Evolutionary conservation across 1,284 basidiomycete species (phyloP).

Genomic region (Apiotrichum gamsii): DNA sequence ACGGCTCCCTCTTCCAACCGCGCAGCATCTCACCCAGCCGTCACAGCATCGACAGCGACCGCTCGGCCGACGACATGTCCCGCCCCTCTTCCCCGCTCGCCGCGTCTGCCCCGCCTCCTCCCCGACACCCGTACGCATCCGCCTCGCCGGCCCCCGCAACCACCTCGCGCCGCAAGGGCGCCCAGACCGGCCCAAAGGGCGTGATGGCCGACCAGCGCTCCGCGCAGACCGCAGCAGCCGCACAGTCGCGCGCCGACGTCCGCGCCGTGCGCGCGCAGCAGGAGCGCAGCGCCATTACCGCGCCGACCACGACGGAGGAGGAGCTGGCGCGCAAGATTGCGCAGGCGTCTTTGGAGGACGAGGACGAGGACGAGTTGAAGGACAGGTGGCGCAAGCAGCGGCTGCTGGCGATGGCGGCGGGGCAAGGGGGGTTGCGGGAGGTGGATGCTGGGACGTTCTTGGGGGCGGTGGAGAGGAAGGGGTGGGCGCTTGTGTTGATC

Average conservation of each 20-base stretch:
- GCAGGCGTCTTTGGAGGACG: conserved; percentile 3
- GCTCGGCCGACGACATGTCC: neutral
- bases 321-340: conserved; percentile 5
- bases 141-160: neutral
- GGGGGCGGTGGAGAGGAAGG: conserved; percentile 33
- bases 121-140: neutral
- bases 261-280: conserved; percentile 9
- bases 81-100: neutral
- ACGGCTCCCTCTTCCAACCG: conserved; percentile 23
- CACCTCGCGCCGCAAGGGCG: conserved; percentile 3
- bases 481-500: conserved; percentile 40
- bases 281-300: conserved; percentile 26
- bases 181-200: conserved; percentile 44
- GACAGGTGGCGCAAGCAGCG: conserved; percentile 6
- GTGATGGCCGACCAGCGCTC: conserved; percentile 34
- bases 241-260: neutral
- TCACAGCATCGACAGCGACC: neutral
- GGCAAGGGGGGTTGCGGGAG: conserved; percentile 29
- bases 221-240: neutral
- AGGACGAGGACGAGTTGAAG: conserved; percentile 16
- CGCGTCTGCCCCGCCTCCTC: neutral
- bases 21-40: neutral
- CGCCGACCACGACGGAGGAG: conserved; percentile 32
- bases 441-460: conserved; percentile 36
- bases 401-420: conserved; percentile 8